Evolutionary conservation across 345 rosid genomes (phyloP).

Genomic region (Hibiscus trionum): DNA sequence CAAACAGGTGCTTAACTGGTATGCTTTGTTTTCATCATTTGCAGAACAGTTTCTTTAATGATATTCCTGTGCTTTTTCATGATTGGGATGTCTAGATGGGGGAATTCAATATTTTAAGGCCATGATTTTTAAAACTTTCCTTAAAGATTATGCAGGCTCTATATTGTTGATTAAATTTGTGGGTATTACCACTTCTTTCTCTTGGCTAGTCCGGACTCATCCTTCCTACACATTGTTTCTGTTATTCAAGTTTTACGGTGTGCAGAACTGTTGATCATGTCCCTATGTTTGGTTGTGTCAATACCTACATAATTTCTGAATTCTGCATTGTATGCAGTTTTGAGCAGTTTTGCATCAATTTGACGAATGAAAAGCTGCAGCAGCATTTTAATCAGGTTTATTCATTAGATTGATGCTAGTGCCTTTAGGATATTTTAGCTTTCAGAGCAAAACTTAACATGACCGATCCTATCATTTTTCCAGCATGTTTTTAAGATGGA

Average conservation of each 20-base stretch:
- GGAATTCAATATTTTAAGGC: not conserved
- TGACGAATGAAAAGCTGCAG: conserved; percentile 97
- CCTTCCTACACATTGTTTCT: not conserved
- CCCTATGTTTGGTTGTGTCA: not conserved
- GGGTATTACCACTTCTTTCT: not conserved
- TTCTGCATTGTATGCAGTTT: conserved; percentile 45
- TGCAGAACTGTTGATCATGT: not conserved
- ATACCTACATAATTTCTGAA: conserved; percentile 11
- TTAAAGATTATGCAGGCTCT: not conserved
- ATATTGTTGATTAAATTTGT: not conserved
- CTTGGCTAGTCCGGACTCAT: conserved; percentile 4
- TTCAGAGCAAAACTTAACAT: conserved; percentile 8
- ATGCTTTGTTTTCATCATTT: conserved; percentile 61
- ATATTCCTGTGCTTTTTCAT: not conserved
- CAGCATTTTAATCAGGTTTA: conserved; percentile 98
- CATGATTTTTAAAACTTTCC: not conserved
- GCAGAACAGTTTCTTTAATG: not conserved
- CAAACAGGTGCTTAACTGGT: conserved; percentile 99
- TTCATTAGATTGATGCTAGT: conserved; percentile 11
- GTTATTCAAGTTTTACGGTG: not conserved
- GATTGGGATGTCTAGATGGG: not conserved
- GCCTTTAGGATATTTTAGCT: conserved; percentile 2
- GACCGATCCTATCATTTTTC: conserved; percentile 9
- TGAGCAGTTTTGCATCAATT: conserved; percentile 98
- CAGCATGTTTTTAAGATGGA: conserved; percentile 99